Percentiles rank a stretch among this genome's conserved stretches.
Evolutionary conservation across 2,329 filamentous ascomycete genomes (phyloP).

Genomic region (Zymoseptoria ardabiliae): DNA sequence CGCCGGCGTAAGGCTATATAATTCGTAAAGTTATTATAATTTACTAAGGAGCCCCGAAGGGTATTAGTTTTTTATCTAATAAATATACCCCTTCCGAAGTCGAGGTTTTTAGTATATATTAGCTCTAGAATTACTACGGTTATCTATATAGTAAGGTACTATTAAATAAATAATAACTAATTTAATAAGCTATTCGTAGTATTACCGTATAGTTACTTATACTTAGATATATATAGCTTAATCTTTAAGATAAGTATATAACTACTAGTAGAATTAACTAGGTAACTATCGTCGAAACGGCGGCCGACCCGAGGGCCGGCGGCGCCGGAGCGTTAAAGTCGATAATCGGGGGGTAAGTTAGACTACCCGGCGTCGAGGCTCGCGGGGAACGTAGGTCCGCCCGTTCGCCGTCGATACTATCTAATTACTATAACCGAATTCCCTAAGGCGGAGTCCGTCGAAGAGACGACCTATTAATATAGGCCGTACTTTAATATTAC

Average conservation of each 20-base stretch:
- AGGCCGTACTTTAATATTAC: too few relatives aligned
- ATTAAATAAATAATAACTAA: neutral
- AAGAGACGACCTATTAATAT: too few relatives aligned
- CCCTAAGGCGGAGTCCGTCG: too few relatives aligned
- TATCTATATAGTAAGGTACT: neutral
- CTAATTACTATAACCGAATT: too few relatives aligned
- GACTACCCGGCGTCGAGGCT: too few relatives aligned
- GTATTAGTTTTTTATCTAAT: slow-evolving; percentile 43
- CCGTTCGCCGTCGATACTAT: too few relatives aligned
- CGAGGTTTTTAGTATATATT: too few relatives aligned
- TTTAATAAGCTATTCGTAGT: slow-evolving; percentile 43
- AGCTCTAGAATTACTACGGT: too few relatives aligned
- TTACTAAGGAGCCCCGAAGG: slow-evolving; percentile 27
- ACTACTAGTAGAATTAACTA: slow-evolving; percentile 39
- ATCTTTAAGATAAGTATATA: neutral
- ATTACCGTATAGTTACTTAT: slow-evolving; percentile 30
- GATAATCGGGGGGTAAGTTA: too few relatives aligned
- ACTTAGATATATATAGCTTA: neutral
- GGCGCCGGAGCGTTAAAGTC: too few relatives aligned
- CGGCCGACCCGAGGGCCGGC: too few relatives aligned
- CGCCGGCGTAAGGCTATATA: slow-evolving; percentile 10
- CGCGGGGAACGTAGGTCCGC: too few relatives aligned
- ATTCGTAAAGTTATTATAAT: slow-evolving; percentile 24
- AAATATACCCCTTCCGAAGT: slow-evolving; percentile 39
- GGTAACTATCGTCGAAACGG: slow-evolving; percentile 23